phyloP scores from a whole-genome alignment of 768 basidiomycete species.

The Suillus subaureus region DNA sequence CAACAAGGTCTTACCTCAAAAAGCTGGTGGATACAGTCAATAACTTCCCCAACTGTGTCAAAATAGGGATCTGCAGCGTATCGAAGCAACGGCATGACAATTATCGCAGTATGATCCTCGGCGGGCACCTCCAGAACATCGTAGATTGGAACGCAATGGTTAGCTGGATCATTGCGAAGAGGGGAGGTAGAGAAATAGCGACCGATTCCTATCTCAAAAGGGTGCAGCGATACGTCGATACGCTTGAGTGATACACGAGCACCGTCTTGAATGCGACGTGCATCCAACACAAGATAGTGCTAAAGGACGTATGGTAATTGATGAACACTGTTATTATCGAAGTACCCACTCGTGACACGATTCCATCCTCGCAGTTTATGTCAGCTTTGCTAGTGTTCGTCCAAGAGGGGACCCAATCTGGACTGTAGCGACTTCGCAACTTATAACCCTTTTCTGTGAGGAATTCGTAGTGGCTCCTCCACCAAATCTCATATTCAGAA shows the following conservation, averaged over 20 bases:
- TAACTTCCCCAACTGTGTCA: slow-evolving; percentile 24
- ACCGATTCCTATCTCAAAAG: slow-evolving; percentile 21
- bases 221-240: slow-evolving; percentile 11
- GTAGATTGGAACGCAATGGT: slow-evolving; percentile 26
- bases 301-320: background rate
- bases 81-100: slow-evolving; percentile 29
- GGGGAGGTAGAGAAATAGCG: slow-evolving; percentile 14
- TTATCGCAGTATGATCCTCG: slow-evolving; percentile 16
- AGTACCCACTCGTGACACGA: background rate
- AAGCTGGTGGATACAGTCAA: slow-evolving; percentile 24
- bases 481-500: background rate
- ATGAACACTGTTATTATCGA: no score
- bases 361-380: slow-evolving; percentile 9
- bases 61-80: slow-evolving; percentile 17
- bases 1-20: slow-evolving; percentile 20
- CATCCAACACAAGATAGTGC: slow-evolving; percentile 22
- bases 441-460: slow-evolving; percentile 19
- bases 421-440: slow-evolving; percentile 21
- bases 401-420: slow-evolving; percentile 26
- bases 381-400: slow-evolving; percentile 1
- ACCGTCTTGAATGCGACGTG: slow-evolving; percentile 25
- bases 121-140: slow-evolving; percentile 16
- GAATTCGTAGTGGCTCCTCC: slow-evolving; percentile 11
- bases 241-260: slow-evolving; percentile 31
- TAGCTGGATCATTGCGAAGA: slow-evolving; percentile 11